A percentile compares a stretch with the other conserved stretches of the same genome.
These are phyloP conservation scores for Leishmania lainsoni DNA, from an alignment of 208 protist genomes.

Conservation along the genomic window DNA sequence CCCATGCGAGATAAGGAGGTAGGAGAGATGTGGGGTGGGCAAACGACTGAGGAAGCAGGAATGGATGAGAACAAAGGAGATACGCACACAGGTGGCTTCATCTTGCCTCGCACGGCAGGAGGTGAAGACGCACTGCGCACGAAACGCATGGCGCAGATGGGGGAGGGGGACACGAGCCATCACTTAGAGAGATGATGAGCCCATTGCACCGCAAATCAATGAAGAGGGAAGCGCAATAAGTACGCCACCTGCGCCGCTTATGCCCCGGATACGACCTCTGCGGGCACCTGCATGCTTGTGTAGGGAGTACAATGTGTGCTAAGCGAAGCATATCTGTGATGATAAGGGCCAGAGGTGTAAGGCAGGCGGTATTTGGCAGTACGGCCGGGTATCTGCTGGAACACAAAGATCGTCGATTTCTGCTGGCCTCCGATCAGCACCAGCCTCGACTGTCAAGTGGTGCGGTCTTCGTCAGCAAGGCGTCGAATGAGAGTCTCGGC, in stretches of 20 bases:
- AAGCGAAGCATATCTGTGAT: not conserved
- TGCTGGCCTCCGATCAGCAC: not conserved
- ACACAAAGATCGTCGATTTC: not conserved
- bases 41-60: not conserved
- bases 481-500: conserved; percentile 73
- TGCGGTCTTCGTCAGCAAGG: conserved; percentile 13
- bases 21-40: not conserved
- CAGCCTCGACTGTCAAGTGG: not conserved
- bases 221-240: not conserved
- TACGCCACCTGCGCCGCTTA: not conserved
- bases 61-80: not conserved
- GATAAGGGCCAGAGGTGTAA: not conserved
- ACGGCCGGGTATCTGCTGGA: not conserved
- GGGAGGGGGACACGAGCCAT: not conserved
- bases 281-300: not conserved
- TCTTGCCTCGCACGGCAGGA: not conserved
- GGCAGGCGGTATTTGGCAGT: too few relatives aligned
- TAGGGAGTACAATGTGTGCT: too few relatives aligned
- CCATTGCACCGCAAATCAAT: not conserved
- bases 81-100: not conserved
- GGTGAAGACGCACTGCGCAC: not conserved
- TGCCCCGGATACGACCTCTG: not conserved
- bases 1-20: not conserved
- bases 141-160: not conserved
- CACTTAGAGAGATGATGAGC: too few relatives aligned